A percentile compares a stretch with the other conserved stretches of the same genome.
These are phyloP conservation scores for Colletotrichum graminicola DNA, from an alignment of 2,329 filamentous ascomycete species.

Conservation along the genomic window DNA sequence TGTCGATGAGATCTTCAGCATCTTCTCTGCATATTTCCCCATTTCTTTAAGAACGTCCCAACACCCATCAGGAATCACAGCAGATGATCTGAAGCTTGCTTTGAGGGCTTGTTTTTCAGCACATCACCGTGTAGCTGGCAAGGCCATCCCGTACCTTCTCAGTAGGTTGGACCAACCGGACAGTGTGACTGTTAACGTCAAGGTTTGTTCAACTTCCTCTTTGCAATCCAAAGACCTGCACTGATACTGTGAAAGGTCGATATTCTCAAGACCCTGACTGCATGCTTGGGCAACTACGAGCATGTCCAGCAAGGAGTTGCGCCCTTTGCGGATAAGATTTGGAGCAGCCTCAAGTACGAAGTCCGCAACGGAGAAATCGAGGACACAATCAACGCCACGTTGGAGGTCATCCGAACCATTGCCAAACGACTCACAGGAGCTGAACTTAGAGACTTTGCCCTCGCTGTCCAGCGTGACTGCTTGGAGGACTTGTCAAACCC, in stretches of 20 bases:
- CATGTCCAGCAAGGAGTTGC: slow-evolving; percentile 60
- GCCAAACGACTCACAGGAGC: slow-evolving; percentile 59
- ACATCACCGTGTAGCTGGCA: slow-evolving; percentile 58
- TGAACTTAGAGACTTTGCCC: slow-evolving; percentile 60
- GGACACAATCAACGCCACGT: slow-evolving; percentile 67
- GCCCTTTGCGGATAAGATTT: slow-evolving; percentile 65
- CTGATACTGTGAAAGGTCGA: slow-evolving; percentile 56
- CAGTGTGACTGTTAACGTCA: slow-evolving; percentile 69
- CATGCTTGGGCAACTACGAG: slow-evolving; percentile 64
- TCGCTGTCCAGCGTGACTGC: slow-evolving; percentile 65
- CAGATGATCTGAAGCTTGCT: slow-evolving; percentile 67
- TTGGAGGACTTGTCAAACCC: slow-evolving; percentile 65
- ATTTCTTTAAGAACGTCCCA: slow-evolving; percentile 68
- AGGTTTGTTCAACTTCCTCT: slow-evolving; percentile 53
- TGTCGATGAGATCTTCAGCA: slow-evolving; percentile 63
- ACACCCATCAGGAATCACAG: slow-evolving; percentile 63
- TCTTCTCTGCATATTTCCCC: slow-evolving; percentile 71
- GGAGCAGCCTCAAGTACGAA: slow-evolving; percentile 73
- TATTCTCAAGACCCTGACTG: slow-evolving; percentile 67
- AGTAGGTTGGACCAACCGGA: slow-evolving; percentile 71
- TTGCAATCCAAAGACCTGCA: not conserved
- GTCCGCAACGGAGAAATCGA: slow-evolving; percentile 71
- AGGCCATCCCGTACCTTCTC: slow-evolving; percentile 66
- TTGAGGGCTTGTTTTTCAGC: slow-evolving; percentile 68
- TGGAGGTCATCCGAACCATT: slow-evolving; percentile 66